Evolutionary conservation across 78 protist genomes (phyloP), one percentile per base, ranked within the genome.

Genomic region (Dictyostelium capitatum): DNA sequence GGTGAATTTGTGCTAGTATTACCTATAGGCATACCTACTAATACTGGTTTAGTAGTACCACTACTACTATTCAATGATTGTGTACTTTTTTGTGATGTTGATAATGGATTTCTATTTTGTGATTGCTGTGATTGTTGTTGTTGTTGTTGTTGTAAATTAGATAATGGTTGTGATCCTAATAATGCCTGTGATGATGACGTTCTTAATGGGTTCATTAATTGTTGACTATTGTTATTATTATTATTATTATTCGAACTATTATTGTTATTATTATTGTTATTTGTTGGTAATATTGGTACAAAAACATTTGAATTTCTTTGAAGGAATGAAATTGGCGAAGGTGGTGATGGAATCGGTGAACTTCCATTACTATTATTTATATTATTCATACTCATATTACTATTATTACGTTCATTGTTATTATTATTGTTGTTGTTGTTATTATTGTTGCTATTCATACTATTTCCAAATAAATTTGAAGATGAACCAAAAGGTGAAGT

Each of bases 341-440:
- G 93, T 1, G 93, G 93, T 6, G 93, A 87, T 43, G 93, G 82
- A 1, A 87, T 87, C 19, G 93, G 93, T 28, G 84, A 77, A 37
- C 43, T 37, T 1, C 69, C 80, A 47, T 32, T 70, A 5, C 84
- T 83, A 2, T 83, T 77, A 8, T 28, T 80, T 8, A 51, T 69
- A 25, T 47, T 41, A 67, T 67, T 67, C 4, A 15, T 32, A 67
- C 75, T 67, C 28, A 30, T 67, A 32, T 32, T 67, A 17, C 47
- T 67, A 32, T 47, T 67, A 32, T 67, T 67, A 32, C 75, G 25
- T 11, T 37, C 70, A 25, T 62, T 62, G 23, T 62, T 62, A 56
- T 56, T 53, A 14, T 53, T 53, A 14, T 53, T 53, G 12, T 56
- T 56, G 8, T 56, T 56, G 1, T 56, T 56, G 12, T 17, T 54